These are phyloP conservation scores for Phallus indusiatus DNA, from an alignment of 768 basidiomycete species.

Conservation along the genomic window DNA sequence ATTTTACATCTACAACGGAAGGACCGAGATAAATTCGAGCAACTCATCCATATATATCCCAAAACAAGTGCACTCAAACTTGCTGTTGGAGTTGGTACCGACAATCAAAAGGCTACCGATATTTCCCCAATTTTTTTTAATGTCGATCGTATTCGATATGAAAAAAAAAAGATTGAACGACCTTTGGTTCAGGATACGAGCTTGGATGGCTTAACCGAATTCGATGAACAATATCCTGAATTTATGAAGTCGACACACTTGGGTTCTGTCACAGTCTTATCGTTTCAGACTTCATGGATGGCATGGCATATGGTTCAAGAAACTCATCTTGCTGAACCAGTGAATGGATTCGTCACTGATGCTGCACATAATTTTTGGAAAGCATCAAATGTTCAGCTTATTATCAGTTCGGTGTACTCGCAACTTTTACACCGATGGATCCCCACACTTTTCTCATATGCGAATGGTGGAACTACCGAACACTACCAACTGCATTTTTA, in stretches of 20 bases:
- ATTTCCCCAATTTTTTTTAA: too few relatives aligned
- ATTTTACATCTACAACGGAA: too few relatives aligned
- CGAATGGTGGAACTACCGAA: slow-evolving; percentile 24
- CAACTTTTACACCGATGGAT: slow-evolving; percentile 23
- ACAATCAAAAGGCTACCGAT: too few relatives aligned
- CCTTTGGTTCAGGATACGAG: too few relatives aligned
- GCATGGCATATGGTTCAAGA: slow-evolving; percentile 20
- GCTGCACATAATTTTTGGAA: slow-evolving; percentile 28
- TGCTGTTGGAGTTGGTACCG: too few relatives aligned
- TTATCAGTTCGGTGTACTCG: slow-evolving; percentile 24
- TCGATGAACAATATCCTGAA: slow-evolving; percentile 11
- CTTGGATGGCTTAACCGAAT: too few relatives aligned
- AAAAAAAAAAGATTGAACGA: too few relatives aligned
- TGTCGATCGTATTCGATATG: too few relatives aligned
- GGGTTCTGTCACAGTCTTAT: slow-evolving; percentile 19
- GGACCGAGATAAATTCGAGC: too few relatives aligned
- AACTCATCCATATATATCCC: too few relatives aligned
- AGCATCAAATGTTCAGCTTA: slow-evolving; percentile 17
- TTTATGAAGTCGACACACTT: slow-evolving; percentile 14
- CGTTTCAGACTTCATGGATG: slow-evolving; percentile 23
- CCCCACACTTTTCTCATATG: slow-evolving; percentile 24
- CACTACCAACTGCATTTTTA: slow-evolving; percentile 22
- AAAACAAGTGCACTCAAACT: too few relatives aligned
- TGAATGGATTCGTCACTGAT: slow-evolving; percentile 29
- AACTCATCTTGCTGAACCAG: slow-evolving; percentile 8